Percentiles rank a stretch among this genome's conserved stretches.
These are phyloP conservation scores for Penicillium paneum DNA, from an alignment of 2,329 filamentous ascomycete genomes.

Conservation along the genomic window DNA sequence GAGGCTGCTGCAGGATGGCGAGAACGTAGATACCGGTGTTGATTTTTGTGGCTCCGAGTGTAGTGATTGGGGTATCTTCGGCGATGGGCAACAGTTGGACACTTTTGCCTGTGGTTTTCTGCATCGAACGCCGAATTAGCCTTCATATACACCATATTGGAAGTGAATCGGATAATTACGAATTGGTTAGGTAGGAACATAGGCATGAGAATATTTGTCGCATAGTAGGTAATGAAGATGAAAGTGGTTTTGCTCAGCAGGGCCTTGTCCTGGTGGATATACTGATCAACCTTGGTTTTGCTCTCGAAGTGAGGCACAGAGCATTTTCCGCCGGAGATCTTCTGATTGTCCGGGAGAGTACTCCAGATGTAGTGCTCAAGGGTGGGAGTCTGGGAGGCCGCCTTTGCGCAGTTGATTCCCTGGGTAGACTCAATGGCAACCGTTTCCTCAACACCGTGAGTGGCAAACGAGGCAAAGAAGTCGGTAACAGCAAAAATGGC, in stretches of 20 bases:
- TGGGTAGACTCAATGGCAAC: slow-evolving; percentile 40
- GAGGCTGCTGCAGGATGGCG: slow-evolving; percentile 1
- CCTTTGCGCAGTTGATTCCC: slow-evolving; percentile 44
- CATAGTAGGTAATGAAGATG: slow-evolving; percentile 39
- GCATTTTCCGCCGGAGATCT: slow-evolving; percentile 32
- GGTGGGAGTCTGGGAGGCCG: slow-evolving; percentile 36
- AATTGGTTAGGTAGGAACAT: slow-evolving; percentile 19
- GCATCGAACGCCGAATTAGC: neutral
- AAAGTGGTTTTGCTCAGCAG: slow-evolving; percentile 43
- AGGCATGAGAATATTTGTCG: slow-evolving; percentile 31
- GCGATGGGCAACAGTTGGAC: neutral
- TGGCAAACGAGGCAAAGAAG: slow-evolving; percentile 41
- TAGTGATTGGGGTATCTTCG: neutral
- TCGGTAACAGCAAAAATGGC: slow-evolving; percentile 42
- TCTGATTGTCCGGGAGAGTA: slow-evolving; percentile 40
- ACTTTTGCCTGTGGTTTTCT: slow-evolving; percentile 1
- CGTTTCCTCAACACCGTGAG: slow-evolving; percentile 28
- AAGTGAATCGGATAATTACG: no score
- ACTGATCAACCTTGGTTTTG: slow-evolving; percentile 43
- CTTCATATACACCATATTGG: no score
- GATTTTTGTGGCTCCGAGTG: neutral
- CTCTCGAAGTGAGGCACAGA: slow-evolving; percentile 44
- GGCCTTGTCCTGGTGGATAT: slow-evolving; percentile 36
- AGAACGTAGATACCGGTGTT: slow-evolving; percentile 2
- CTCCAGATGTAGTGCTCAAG: slow-evolving; percentile 49